These are phyloP conservation scores for Bassia scoparia DNA, from an alignment of 148 eudicot genomes.

Conservation along the genomic window DNA sequence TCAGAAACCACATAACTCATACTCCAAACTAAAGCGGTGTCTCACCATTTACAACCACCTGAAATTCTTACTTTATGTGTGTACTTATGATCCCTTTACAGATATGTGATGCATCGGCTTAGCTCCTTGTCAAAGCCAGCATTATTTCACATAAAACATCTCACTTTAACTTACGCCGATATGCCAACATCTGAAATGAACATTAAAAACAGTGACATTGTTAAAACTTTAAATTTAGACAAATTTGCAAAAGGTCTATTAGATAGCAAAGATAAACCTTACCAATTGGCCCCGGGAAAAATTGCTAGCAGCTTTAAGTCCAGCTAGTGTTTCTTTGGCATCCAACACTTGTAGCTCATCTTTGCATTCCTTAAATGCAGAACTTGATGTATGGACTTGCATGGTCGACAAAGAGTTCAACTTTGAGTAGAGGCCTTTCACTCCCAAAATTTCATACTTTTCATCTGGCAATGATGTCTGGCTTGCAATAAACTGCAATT, in stretches of 20 bases:
- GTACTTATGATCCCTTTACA: slow-evolving; percentile 25
- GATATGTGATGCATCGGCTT: slow-evolving; percentile 6
- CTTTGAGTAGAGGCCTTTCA: slow-evolving; percentile 35
- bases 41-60: slow-evolving; percentile 16
- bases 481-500: slow-evolving; percentile 48
- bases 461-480: slow-evolving; percentile 49
- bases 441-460: slow-evolving; percentile 48
- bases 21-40: slow-evolving; percentile 9
- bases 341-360: slow-evolving; percentile 46
- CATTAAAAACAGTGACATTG: not conserved
- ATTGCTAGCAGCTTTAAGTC: slow-evolving; percentile 31
- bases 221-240: not conserved
- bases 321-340: slow-evolving; percentile 45
- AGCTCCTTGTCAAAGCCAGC: slow-evolving; percentile 14
- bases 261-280: slow-evolving; percentile 17
- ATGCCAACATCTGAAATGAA: slow-evolving; percentile 41
- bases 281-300: slow-evolving; percentile 49
- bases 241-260: not conserved
- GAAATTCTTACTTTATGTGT: slow-evolving; percentile 15
- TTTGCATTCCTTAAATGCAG: slow-evolving; percentile 33
- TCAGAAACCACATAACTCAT: not conserved
- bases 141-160: not conserved
- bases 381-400: slow-evolving; percentile 14
- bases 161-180: slow-evolving; percentile 32
- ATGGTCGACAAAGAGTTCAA: slow-evolving; percentile 21